A percentile compares a stretch with the other conserved stretches of the same genome.
phyloP scores from a whole-genome alignment of 345 rosid species.

The Pistacia atlantica region DNA sequence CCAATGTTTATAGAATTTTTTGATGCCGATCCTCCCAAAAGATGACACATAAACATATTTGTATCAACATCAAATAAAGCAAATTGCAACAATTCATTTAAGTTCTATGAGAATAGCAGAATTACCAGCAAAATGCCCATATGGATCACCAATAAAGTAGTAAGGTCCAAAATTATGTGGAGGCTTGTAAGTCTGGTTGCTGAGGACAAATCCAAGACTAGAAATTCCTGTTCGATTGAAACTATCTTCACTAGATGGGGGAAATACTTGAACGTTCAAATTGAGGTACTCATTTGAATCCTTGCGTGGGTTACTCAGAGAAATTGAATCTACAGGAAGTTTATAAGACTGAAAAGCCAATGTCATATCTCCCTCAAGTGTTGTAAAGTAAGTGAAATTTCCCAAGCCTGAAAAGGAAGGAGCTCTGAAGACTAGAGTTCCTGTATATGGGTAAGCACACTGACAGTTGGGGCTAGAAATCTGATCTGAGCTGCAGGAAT shows the following conservation, averaged over 20 bases:
- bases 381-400: slow-evolving; percentile 34
- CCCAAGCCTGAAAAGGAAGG: slow-evolving; percentile 62
- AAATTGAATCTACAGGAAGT: slow-evolving; percentile 67
- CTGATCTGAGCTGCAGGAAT: slow-evolving; percentile 35
- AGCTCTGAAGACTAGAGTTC: slow-evolving; percentile 61
- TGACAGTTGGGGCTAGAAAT: slow-evolving; percentile 61
- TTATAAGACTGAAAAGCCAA: slow-evolving; percentile 23
- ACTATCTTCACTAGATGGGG: slow-evolving; percentile 21
- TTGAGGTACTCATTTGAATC: slow-evolving; percentile 41
- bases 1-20: slow-evolving; percentile 43
- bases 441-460: slow-evolving; percentile 73
- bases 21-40: slow-evolving; percentile 27
- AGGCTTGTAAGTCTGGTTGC: slow-evolving; percentile 37
- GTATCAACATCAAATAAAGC: slow-evolving; percentile 10
- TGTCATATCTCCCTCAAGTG: slow-evolving; percentile 40
- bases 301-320: slow-evolving; percentile 57
- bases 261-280: slow-evolving; percentile 55
- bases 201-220: slow-evolving; percentile 52
- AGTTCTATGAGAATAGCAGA: slow-evolving; percentile 11
- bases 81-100: slow-evolving; percentile 19
- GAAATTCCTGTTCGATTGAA: slow-evolving; percentile 51
- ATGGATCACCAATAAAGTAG: slow-evolving; percentile 40
- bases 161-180: slow-evolving; percentile 52
- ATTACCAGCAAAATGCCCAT: slow-evolving; percentile 56
- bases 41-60: slow-evolving; percentile 3